Base-by-base conservation (phyloP, 2,329 filamentous ascomycete species). In the Tolypocladium tropicale region DNA sequence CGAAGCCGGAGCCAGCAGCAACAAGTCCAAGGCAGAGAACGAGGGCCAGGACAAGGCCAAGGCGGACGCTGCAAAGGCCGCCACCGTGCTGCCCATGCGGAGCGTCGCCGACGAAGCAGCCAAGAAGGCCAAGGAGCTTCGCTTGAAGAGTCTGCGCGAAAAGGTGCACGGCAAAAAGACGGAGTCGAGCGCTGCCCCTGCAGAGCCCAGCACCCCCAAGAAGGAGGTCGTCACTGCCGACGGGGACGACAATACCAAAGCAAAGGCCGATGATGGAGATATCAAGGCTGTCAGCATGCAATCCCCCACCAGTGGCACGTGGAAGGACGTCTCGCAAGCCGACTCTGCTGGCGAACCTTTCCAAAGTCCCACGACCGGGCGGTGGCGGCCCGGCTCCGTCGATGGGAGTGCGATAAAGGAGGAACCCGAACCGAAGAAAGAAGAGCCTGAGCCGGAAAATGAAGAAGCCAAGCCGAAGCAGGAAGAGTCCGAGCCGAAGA, bases 51-150 rank as follows among this genome's bases (percentile, higher is more conserved):
- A 62, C 50, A 21, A 62, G n/a, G 52, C 61, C 49, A 56, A 60
- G 23, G 30, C 60, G 41, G 62, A 66, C 56, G 59, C 63, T 52
- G 61, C 57, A 3, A 58, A 60, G 65, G 60, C 71, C 60, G 58
- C 69, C 58, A 65, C 64, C 54, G 56, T 66, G 11, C 63, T 80
- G 14, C 77, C 80, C 2, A 69, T 81, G 52, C 74, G 75, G 60
- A 80, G 77, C 63, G 75, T 84, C 53, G 83, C 82, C 46, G 79
- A 89, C 63, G 86, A 90, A 67, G 84, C 80, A 52, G 84, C 83
- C 0, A 72, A 78, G 63, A 85, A 81, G 69, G 83, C 83, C 53
- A 85, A 85, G 71, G 76, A 84, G 62, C 72, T 78, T 61, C 77
- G 77, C 55, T 74, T 83, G 59, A 75, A 81, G 59, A 73, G 68